Conservation (phyloP, 805 yeast species). For the Candida methanosorbosa region DNA sequence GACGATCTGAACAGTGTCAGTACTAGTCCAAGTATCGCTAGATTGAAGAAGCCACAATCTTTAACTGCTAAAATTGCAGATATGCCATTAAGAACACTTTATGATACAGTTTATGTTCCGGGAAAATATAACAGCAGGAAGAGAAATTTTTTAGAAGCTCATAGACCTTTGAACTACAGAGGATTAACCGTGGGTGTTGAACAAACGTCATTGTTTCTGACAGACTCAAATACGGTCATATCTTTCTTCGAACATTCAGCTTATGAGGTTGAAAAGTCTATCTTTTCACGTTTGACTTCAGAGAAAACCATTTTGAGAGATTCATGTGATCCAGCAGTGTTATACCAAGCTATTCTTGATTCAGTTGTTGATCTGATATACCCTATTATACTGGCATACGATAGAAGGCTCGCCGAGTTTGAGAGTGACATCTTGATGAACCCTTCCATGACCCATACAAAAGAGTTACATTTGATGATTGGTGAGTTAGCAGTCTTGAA, state of each 20-base stretch:
- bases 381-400: slow-evolving; percentile 47
- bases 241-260: slow-evolving; percentile 53
- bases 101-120: slow-evolving; percentile 22
- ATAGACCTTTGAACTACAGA: slow-evolving; percentile 35
- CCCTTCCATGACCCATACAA: slow-evolving; percentile 43
- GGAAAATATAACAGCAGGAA: slow-evolving; percentile 10
- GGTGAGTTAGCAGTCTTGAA: slow-evolving; percentile 43
- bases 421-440: slow-evolving; percentile 41
- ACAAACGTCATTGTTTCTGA: slow-evolving; percentile 44
- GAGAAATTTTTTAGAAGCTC: slow-evolving; percentile 26
- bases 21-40: neutral
- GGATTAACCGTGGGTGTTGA: slow-evolving; percentile 42
- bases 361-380: slow-evolving; percentile 43
- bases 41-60: slow-evolving; percentile 2
- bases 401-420: slow-evolving; percentile 35
- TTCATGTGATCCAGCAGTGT: slow-evolving; percentile 41
- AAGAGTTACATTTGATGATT: slow-evolving; percentile 42
- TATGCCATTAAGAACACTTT: slow-evolving; percentile 21
- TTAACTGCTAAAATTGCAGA: slow-evolving; percentile 13
- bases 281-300: slow-evolving; percentile 36
- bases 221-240: slow-evolving; percentile 36
- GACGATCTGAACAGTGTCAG: neutral
- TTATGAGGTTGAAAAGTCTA: slow-evolving; percentile 42
- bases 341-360: slow-evolving; percentile 48
- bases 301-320: slow-evolving; percentile 40